Evolutionary conservation across 495 filamentous ascomycete species (phyloP).

Genomic region (Echria macrotheca): DNA sequence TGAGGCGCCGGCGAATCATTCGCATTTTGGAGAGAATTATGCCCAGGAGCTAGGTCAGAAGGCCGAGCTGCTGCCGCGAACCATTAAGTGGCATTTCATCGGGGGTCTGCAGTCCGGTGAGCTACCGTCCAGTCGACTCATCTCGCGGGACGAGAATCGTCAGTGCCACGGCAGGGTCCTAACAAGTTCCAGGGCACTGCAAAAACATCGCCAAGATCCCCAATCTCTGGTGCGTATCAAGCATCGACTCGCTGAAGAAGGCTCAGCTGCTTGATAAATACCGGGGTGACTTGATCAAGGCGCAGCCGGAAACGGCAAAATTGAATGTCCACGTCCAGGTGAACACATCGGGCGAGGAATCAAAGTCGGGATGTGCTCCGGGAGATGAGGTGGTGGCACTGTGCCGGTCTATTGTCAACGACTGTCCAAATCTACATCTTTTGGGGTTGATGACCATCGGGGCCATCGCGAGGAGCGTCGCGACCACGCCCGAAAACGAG

Average conservation of each 20-base stretch:
- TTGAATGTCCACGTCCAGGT: slow-evolving; percentile 84
- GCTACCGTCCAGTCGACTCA: not conserved
- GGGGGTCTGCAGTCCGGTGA: slow-evolving; percentile 71
- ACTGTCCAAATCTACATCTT: slow-evolving; percentile 68
- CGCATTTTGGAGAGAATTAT: slow-evolving; percentile 97
- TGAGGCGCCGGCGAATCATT: slow-evolving; percentile 51
- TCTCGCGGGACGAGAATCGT: too few relatives aligned
- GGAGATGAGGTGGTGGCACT: slow-evolving; percentile 51
- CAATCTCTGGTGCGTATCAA: slow-evolving; percentile 90
- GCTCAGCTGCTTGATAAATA: slow-evolving; percentile 74
- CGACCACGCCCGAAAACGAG: slow-evolving; percentile 63
- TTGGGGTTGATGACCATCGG: slow-evolving; percentile 96
- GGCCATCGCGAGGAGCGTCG: slow-evolving; percentile 75
- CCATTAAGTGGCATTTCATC: slow-evolving; percentile 93
- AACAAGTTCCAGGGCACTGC: slow-evolving; percentile 66
- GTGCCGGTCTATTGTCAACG: slow-evolving; percentile 58
- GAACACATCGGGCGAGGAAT: slow-evolving; percentile 85
- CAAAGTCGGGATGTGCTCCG: slow-evolving; percentile 77
- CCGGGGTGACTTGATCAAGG: slow-evolving; percentile 50
- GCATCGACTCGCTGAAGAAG: slow-evolving; percentile 82
- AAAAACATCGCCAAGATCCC: slow-evolving; percentile 76
- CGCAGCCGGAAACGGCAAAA: slow-evolving; percentile 30
- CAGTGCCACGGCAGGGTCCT: not conserved
- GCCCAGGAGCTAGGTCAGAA: slow-evolving; percentile 87
- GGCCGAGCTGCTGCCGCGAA: slow-evolving; percentile 66